A percentile compares a stretch with the other conserved stretches of the same genome.
Conservation (phyloP, 148 eudicot genomes). For the Dysphania ambrosioides region DNA sequence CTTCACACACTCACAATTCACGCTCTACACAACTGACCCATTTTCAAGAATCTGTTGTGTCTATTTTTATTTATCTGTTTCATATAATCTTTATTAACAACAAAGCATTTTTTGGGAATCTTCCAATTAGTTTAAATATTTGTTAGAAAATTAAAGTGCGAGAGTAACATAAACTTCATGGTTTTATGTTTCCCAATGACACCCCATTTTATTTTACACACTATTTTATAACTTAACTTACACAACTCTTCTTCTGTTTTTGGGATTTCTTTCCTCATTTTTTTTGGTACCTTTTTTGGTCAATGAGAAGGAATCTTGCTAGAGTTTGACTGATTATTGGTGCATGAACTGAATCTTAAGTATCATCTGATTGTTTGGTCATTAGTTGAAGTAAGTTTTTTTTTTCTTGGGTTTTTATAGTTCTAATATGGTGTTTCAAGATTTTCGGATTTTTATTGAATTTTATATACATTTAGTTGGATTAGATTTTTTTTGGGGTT, state of each 20-base stretch:
- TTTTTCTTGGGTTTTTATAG: not conserved
- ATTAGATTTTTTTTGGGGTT: not conserved
- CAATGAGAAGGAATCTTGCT: slow-evolving; percentile 12
- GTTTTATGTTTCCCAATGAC: slow-evolving; percentile 25
- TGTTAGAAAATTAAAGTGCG: not conserved
- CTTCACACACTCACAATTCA: too few relatives aligned
- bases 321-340: not conserved
- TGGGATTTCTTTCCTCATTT: too few relatives aligned
- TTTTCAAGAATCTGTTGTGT: slow-evolving; percentile 19
- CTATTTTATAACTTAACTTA: slow-evolving; percentile 5
- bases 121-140: slow-evolving; percentile 16
- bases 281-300: not conserved
- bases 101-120: slow-evolving; percentile 27
- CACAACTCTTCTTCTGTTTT: not conserved
- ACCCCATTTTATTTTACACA: not conserved
- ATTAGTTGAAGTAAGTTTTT: not conserved
- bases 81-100: slow-evolving; percentile 23
- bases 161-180: slow-evolving; percentile 12
- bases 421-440: not conserved
- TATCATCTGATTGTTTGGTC: slow-evolving; percentile 7
- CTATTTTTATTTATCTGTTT: not conserved
- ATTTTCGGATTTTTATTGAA: not conserved
- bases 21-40: slow-evolving; percentile 13
- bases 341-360: slow-evolving; percentile 6
- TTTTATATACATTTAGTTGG: not conserved